Conservation (phyloP, 345 rosid genomes). For the Noccaea bulbosa region DNA sequence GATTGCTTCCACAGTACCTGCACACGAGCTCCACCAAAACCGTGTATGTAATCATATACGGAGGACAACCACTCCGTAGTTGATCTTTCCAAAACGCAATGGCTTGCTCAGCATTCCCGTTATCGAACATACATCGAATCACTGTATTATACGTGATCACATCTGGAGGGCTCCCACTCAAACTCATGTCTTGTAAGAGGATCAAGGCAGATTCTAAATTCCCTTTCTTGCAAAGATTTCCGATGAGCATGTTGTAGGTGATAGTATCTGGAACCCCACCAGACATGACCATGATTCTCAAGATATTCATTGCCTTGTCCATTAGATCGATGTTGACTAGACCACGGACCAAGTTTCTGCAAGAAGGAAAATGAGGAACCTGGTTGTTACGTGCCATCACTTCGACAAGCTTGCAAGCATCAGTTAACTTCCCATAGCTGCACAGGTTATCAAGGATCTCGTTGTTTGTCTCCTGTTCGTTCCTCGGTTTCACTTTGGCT, state of each 20-base stretch:
- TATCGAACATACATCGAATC: constrained; percentile 65
- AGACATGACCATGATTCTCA: constrained; percentile 76
- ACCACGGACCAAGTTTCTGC: constrained; percentile 75
- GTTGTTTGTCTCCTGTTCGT: constrained; percentile 66
- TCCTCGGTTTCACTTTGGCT: constrained; percentile 44
- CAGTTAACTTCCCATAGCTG: constrained; percentile 54
- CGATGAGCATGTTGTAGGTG: constrained; percentile 78
- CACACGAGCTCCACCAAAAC: constrained; percentile 78
- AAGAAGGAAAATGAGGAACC: constrained; percentile 74
- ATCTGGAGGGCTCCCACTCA: constrained; percentile 80
- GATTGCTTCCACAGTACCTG: constrained; percentile 64
- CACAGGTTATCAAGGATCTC: constrained; percentile 64
- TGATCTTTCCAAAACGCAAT: constrained; percentile 73
- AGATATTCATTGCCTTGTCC: constrained; percentile 64
- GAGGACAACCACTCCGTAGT: constrained; percentile 72
- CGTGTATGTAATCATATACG: constrained; percentile 66
- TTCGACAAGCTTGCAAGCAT: constrained; percentile 65
- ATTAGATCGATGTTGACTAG: constrained; percentile 53
- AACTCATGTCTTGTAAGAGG: constrained; percentile 74
- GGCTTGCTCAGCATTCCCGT: constrained; percentile 62
- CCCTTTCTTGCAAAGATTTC: constrained; percentile 72
- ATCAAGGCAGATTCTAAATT: constrained; percentile 55
- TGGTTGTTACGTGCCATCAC: constrained; percentile 76
- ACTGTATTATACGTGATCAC: constrained; percentile 77
- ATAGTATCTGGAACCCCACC: constrained; percentile 84